Evolutionary conservation across 176 grass and related monocot species (phyloP), one percentile per base, ranked within the genome.

Genomic region (Juncus inflexus): DNA sequence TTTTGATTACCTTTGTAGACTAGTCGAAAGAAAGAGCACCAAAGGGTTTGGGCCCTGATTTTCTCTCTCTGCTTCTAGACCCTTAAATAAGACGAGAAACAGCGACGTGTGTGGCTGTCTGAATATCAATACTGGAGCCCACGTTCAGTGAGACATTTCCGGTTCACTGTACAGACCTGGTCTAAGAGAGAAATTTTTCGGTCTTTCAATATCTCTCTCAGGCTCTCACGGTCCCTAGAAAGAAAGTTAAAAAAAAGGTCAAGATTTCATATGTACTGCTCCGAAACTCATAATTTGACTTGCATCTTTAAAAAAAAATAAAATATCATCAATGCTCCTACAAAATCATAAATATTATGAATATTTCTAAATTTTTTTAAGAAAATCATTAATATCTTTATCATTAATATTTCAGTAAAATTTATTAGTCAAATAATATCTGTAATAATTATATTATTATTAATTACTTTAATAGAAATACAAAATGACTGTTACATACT

Each of bases 51-150:
- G 55, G 61, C 64, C 53, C 63, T 61, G 75, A 52, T 14, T 42
- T 52, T 60, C 42, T 60, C n/a, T 60, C 57, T 67, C 40, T 15
- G 35, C 40, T 28, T 52, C 36, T 60, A 45, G 52, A 19, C 40
- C 35, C 42, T 77, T 77, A 77, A 69, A 77, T 65, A 69, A 69
- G 54, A 77, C 59, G 54, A 77, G 40, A 35, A 69, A 61, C 54
- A 50, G 41, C 50, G 74, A 77, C 74, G 52, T 68, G 37, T 68
- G 74, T 60, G 74, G 74, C 10, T 11, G 12, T 42, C 56, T 40
- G n/a, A 37, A 35, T 9, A n/a, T 45, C 37, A 58, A 42, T 40
- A 10, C 6, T 1, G 43, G 60, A 6, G 38, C 67, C 53, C 40
- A 14, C 10, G 7, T 12, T 70, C 53, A 70, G 43, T 70, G 67